A percentile compares a stretch with the other conserved stretches of the same genome.
Conservation (phyloP, 1,284 basidiomycete species). For the Boletus calvinii region DNA sequence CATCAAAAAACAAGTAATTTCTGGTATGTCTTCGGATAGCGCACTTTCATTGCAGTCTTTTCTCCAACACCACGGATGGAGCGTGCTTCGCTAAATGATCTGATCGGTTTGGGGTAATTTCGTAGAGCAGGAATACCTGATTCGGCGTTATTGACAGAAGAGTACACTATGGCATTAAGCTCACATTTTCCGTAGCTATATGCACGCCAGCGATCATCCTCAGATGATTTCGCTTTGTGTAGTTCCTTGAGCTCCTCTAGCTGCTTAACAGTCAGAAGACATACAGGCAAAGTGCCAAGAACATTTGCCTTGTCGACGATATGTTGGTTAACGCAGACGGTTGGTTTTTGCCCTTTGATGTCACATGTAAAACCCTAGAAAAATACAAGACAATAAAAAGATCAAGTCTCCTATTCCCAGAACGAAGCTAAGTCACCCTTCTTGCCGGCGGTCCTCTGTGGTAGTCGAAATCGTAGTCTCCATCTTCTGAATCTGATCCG, state of each 20-base stretch:
- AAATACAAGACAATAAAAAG: background rate
- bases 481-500: slow-evolving; percentile 28
- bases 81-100: slow-evolving; percentile 59
- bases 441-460: slow-evolving; percentile 1
- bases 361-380: slow-evolving; percentile 63
- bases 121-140: slow-evolving; percentile 56
- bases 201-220: slow-evolving; percentile 63
- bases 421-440: slow-evolving; percentile 16
- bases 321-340: slow-evolving; percentile 56
- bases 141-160: slow-evolving; percentile 8
- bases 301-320: slow-evolving; percentile 62
- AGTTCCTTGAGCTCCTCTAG: slow-evolving; percentile 59
- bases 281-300: background rate
- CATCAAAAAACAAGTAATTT: background rate
- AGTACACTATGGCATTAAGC: background rate
- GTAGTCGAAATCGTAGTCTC: slow-evolving; percentile 6
- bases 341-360: slow-evolving; percentile 36
- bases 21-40: slow-evolving; percentile 1
- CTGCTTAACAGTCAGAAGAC: slow-evolving; percentile 37
- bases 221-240: slow-evolving; percentile 53
- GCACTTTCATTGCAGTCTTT: slow-evolving; percentile 74
- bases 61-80: slow-evolving; percentile 67
- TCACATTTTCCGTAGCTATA: slow-evolving; percentile 62
- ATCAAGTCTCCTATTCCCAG: background rate
- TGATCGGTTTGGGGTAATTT: slow-evolving; percentile 60